Conservation (phyloP, 164 flowering plant genomes). For the Magnolia changhungtana region DNA sequence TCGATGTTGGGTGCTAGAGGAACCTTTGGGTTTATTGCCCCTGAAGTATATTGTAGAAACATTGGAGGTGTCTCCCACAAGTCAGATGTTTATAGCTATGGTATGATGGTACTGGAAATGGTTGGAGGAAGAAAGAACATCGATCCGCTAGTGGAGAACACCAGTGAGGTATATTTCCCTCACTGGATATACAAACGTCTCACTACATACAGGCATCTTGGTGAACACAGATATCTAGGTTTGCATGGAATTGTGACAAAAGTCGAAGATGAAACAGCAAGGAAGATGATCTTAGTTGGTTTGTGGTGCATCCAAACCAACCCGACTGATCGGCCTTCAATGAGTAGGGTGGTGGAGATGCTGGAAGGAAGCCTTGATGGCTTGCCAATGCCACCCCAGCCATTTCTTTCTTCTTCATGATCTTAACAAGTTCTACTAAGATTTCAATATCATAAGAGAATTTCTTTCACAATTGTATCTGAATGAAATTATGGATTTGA, state of each 20-base stretch:
- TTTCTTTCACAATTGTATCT: too few species aligned
- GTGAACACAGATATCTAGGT: too few species aligned
- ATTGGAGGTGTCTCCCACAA: slow-evolving; percentile 9
- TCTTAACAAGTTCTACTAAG: not conserved
- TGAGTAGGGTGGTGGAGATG: slow-evolving; percentile 5
- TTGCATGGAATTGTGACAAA: not conserved
- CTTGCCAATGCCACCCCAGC: not conserved
- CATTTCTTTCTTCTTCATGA: not conserved
- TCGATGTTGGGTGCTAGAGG: slow-evolving; percentile 3
- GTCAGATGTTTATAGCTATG: slow-evolving; percentile 11
- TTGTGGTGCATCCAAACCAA: slow-evolving; percentile 5
- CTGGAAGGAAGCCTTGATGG: not conserved
- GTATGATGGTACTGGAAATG: slow-evolving; percentile 5
- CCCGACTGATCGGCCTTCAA: slow-evolving; percentile 1
- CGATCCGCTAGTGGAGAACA: not conserved
- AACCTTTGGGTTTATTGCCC: slow-evolving; percentile 9
- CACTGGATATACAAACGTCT: not conserved
- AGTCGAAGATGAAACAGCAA: not conserved
- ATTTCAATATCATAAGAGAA: too few species aligned
- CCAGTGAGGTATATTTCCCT: slow-evolving; percentile 6
- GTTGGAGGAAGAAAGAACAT: slow-evolving; percentile 4
- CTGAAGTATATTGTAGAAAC: slow-evolving; percentile 5
- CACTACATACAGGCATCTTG: not conserved
- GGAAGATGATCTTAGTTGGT: slow-evolving; percentile 6
- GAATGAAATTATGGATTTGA: too few species aligned